A percentile compares a stretch with the other conserved stretches of the same genome.
Conservation (phyloP, 2,329 filamentous ascomycete genomes). For the Aspergillus thermomutatus region DNA sequence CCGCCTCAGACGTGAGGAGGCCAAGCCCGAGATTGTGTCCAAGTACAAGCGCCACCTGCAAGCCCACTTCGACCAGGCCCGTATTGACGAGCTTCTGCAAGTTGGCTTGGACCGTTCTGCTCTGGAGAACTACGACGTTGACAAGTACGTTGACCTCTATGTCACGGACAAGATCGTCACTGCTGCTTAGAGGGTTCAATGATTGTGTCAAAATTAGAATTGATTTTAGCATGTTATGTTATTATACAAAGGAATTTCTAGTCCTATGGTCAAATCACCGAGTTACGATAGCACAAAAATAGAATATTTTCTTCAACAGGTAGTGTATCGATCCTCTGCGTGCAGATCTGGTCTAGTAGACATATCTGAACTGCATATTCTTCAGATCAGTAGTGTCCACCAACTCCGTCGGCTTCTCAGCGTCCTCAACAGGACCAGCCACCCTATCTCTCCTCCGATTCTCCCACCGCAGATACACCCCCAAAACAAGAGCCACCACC, state of each 20-base stretch:
- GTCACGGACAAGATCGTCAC: slow-evolving; percentile 52
- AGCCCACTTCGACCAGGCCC: slow-evolving; percentile 73
- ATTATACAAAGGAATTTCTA: neutral
- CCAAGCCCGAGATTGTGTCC: slow-evolving; percentile 91
- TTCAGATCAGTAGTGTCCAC: slow-evolving; percentile 15
- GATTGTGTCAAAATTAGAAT: slow-evolving; percentile 6
- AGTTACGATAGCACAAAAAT: neutral
- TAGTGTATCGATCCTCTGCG: too few relatives aligned
- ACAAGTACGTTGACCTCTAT: slow-evolving; percentile 90
- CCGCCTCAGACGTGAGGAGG: slow-evolving; percentile 85
- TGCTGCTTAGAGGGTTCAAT: slow-evolving; percentile 14
- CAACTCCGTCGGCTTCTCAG: neutral
- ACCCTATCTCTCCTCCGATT: slow-evolving; percentile 9
- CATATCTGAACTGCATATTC: slow-evolving; percentile 16
- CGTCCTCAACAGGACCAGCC: neutral
- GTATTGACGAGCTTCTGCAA: slow-evolving; percentile 78
- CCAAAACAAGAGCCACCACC: slow-evolving; percentile 2
- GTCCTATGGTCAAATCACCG: slow-evolving; percentile 1
- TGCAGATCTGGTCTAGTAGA: slow-evolving; percentile 8
- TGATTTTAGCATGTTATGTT: slow-evolving; percentile 1
- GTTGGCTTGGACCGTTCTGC: slow-evolving; percentile 71
- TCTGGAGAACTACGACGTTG: slow-evolving; percentile 77
- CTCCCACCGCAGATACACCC: slow-evolving; percentile 15
- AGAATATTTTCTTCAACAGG: neutral
- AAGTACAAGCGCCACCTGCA: slow-evolving; percentile 93